These are phyloP conservation scores for Beauveria scarabaeidicola DNA, from an alignment of 2,329 filamentous ascomycete genomes.

Conservation along the genomic window DNA sequence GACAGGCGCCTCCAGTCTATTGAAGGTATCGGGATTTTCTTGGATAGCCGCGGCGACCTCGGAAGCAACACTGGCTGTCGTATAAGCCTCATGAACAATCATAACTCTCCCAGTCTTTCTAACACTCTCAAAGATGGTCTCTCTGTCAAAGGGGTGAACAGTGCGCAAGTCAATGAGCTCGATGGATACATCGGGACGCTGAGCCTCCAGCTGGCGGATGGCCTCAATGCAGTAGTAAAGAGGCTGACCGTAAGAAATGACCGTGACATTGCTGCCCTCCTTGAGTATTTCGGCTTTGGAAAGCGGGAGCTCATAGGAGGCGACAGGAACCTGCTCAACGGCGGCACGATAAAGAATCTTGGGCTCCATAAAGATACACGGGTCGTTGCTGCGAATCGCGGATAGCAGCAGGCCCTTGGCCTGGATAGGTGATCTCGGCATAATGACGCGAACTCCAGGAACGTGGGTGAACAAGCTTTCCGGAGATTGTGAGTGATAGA, in stretches of 20 bases:
- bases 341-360: constrained; percentile 89
- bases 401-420: constrained; percentile 79
- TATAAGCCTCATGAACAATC: constrained; percentile 87
- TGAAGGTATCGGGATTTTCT: constrained; percentile 65
- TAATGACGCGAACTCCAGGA: constrained; percentile 74
- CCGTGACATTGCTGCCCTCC: constrained; percentile 68
- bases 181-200: constrained; percentile 60
- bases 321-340: constrained; percentile 80
- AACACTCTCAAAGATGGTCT: constrained; percentile 72
- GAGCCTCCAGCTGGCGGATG: constrained; percentile 65
- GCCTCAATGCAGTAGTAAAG: constrained; percentile 76
- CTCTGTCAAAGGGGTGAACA: constrained; percentile 84
- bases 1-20: constrained; percentile 77
- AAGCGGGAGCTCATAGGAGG: constrained; percentile 72
- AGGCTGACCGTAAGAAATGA: constrained; percentile 84
- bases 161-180: constrained; percentile 86
- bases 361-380: constrained; percentile 87
- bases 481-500: constrained; percentile 85
- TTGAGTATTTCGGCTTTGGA: constrained; percentile 81
- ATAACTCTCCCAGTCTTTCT: constrained; percentile 79
- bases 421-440: constrained; percentile 77
- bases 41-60: constrained; percentile 86
- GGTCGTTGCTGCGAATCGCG: constrained; percentile 72
- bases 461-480: constrained; percentile 84
- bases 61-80: constrained; percentile 81